These are phyloP conservation scores for Abrus pulchellus DNA, from an alignment of 306 rosid genomes.

Conservation along the genomic window DNA sequence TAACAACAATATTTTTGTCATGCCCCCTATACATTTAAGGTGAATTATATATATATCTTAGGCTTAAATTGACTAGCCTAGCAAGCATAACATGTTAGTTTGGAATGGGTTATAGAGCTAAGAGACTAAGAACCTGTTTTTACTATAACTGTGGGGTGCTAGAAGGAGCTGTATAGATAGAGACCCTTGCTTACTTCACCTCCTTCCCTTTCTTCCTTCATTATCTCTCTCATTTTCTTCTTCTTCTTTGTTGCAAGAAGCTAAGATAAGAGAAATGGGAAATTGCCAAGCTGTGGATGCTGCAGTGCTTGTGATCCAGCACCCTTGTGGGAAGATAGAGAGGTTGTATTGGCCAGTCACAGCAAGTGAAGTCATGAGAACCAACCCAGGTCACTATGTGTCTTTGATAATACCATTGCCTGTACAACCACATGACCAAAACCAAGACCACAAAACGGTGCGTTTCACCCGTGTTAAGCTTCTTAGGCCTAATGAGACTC, in stretches of 20 bases:
- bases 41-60: constrained; percentile 40
- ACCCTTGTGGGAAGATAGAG: constrained; percentile 90
- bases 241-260: constrained; percentile 20
- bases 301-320: constrained; percentile 97
- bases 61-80: constrained; percentile 58
- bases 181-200: constrained; percentile 62
- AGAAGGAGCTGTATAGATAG: constrained; percentile 79
- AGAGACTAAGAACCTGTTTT: constrained; percentile 43
- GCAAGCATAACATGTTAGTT: constrained; percentile 55
- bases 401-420: constrained; percentile 93
- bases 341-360: constrained; percentile 78
- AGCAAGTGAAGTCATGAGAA: constrained; percentile 88
- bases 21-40: constrained; percentile 49
- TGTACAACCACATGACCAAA: constrained; percentile 52
- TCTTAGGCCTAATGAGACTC: constrained; percentile 87
- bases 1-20: constrained; percentile 53
- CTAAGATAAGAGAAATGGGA: constrained; percentile 63
- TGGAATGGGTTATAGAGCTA: constrained; percentile 46
- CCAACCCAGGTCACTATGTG: constrained; percentile 92
- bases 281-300: constrained; percentile 98
- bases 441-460: constrained; percentile 61
- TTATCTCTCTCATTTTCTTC: constrained; percentile 52
- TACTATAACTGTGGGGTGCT: constrained; percentile 57
- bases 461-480: constrained; percentile 94
- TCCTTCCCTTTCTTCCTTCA: constrained; percentile 43